Conservation (phyloP, 2,329 filamentous ascomycete genomes). For the Colletotrichum sp. region DNA sequence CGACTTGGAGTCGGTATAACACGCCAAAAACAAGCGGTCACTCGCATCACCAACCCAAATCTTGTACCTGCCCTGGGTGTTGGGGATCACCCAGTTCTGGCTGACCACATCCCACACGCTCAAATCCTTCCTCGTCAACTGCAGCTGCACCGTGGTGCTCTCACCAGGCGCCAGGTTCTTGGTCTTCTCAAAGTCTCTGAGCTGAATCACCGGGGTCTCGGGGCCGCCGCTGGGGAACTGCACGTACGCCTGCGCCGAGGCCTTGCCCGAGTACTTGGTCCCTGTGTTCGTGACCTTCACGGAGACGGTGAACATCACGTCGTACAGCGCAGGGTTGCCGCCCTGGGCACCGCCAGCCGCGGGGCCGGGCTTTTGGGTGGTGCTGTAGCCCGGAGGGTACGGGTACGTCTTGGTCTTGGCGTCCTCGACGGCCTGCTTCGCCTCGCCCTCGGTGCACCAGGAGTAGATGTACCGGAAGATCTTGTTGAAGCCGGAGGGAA, state of each 20-base stretch:
- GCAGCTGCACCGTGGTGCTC: slow-evolving; percentile 58
- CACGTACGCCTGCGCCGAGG: slow-evolving; percentile 52
- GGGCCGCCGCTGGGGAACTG: slow-evolving; percentile 43
- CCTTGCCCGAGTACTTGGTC: slow-evolving; percentile 43
- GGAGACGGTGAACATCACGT: slow-evolving; percentile 45
- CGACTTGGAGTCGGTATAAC: slow-evolving; percentile 17
- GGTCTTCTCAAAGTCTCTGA: slow-evolving; percentile 78
- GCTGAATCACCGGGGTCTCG: slow-evolving; percentile 71
- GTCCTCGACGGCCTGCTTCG: slow-evolving; percentile 44
- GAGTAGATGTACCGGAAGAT: slow-evolving; percentile 74
- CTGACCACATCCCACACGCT: slow-evolving; percentile 73
- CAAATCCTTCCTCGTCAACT: slow-evolving; percentile 70
- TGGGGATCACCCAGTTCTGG: slow-evolving; percentile 71
- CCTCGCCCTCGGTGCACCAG: slow-evolving; percentile 56
- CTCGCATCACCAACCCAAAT: slow-evolving; percentile 45
- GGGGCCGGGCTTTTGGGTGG: slow-evolving; percentile 45
- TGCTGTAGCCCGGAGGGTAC: slow-evolving; percentile 72
- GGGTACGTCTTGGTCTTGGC: slow-evolving; percentile 49
- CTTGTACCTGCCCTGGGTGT: slow-evolving; percentile 38
- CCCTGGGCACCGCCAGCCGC: slow-evolving; percentile 73
- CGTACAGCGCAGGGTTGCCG: slow-evolving; percentile 71
- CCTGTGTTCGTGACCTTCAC: slow-evolving; percentile 61
- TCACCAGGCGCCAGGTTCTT: slow-evolving; percentile 56
- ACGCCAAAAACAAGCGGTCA: slow-evolving; percentile 28
- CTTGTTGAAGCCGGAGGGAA: slow-evolving; percentile 62